Conservation (phyloP, 2,329 filamentous ascomycete genomes). For the Xylariales sp. region DNA sequence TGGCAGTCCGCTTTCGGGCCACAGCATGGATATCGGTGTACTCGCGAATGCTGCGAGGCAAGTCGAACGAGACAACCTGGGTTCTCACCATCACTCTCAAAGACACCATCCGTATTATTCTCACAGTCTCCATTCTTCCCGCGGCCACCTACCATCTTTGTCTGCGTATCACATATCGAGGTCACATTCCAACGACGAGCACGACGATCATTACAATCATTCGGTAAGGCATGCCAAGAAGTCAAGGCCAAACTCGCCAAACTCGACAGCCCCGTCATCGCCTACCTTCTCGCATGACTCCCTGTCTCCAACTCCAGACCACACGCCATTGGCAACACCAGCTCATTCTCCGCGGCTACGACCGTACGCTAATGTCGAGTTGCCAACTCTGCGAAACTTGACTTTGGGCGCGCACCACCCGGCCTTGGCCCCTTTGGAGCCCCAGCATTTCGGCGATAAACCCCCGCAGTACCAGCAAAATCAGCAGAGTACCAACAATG, state of each 20-base stretch:
- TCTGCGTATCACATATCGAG: constrained; percentile 93
- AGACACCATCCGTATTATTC: constrained; percentile 52
- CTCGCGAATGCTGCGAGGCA: constrained; percentile 58
- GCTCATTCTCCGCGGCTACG: constrained; percentile 90
- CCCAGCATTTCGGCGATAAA: constrained; percentile 38
- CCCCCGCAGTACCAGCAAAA: constrained; percentile 33
- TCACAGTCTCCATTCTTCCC: constrained; percentile 42
- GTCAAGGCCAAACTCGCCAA: constrained; percentile 86
- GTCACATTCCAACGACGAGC: constrained; percentile 77
- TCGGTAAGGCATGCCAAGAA: constrained; percentile 72
- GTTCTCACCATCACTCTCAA: constrained; percentile 36
- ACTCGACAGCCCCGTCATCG: constrained; percentile 92
- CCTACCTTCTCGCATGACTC: constrained; percentile 97
- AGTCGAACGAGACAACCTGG: constrained; percentile 53
- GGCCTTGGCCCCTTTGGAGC: constrained; percentile 55
- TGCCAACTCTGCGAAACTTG: constrained; percentile 75
- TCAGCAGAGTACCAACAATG: constrained; percentile 47
- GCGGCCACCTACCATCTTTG: constrained; percentile 67
- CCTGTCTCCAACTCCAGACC: constrained; percentile 89
- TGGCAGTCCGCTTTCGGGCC: constrained; percentile 32
- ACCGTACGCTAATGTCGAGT: constrained; percentile 72
- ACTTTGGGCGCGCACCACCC: constrained; percentile 52
- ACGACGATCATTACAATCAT: constrained; percentile 71
- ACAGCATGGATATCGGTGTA: constrained; percentile 51
- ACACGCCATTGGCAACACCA: constrained; percentile 96